Evolutionary conservation across 2,329 filamentous ascomycete genomes (phyloP), one percentile per base, ranked within the genome.

Genomic region (Hypoxylon sp.): DNA sequence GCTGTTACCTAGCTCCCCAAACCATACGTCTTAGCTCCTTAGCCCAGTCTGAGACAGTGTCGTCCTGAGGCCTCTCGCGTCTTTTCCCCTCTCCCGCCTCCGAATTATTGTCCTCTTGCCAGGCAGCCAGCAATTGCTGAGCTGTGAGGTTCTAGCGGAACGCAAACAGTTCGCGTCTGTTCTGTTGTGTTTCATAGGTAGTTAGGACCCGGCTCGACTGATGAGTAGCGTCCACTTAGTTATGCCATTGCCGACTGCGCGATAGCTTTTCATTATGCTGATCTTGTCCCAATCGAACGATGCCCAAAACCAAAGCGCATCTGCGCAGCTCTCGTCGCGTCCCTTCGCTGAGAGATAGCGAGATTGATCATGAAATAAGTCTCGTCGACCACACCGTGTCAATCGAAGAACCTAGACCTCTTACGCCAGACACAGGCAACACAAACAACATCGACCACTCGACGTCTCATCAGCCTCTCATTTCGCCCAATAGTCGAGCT

Each of bases 281-380:
- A 57, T 55, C 53, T 51, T 61, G 55, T 63, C 64, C 40, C 42
- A 62, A 61, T 66, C 65, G 53, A 73, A 75, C 77, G 63, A 85
- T 84, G 82, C 77, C 79, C 72, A 80, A 73, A 70, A 76, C 80
- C 68, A 80, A 63, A 72, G 71, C 71, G 58, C 74, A 75, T 59
- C 73, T 81, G 68, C 82, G 83, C 72, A 85, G 82, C 72, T 88
- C 85, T 70, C 88, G 88, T 75, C 88, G 89, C 75, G 85, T 82
- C 40, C 77, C 82, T 57, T 81, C 82, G 62, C 82, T 89, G 64
- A 85, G 86, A 77, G 88, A 90, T 71, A 82, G 81, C 77, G 88
- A 91, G 73, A 91, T 90, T 76, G 89, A 91, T 74, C 91, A 93
- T 79, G 89, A 90, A 78, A 94, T 95, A 76, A 81, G 78, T 72